Evolutionary conservation across 73 alveolate genomes (phyloP).

Genomic region (Paramecium caudatum): DNA sequence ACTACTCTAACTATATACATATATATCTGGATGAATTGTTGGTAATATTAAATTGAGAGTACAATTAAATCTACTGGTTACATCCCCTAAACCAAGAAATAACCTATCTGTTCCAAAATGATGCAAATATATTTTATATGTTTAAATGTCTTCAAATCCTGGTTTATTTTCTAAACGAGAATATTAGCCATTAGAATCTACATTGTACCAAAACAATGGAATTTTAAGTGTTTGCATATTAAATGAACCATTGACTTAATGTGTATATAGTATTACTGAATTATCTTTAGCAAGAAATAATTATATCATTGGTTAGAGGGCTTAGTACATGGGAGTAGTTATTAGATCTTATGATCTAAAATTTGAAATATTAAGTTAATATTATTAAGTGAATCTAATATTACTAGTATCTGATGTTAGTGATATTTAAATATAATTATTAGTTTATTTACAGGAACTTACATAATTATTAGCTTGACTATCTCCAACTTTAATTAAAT

Average conservation of each 20-base stretch:
- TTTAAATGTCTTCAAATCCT: neutral
- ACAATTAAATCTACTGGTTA: conserved; percentile 27
- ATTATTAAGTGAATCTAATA: conserved; percentile 1
- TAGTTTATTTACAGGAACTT: neutral
- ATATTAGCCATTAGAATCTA: neutral
- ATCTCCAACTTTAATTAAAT: conserved; percentile 23
- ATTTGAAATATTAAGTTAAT: neutral
- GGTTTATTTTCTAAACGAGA: neutral
- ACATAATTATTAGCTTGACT: conserved; percentile 3
- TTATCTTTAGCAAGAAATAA: neutral
- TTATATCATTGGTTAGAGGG: neutral
- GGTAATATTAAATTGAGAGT: conserved; percentile 18
- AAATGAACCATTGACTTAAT: neutral
- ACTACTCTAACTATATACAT: conserved; percentile 2
- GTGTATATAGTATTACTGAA: neutral
- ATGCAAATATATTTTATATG: neutral
- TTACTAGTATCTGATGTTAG: conserved; percentile 31
- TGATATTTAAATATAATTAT: neutral
- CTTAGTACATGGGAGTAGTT: neutral
- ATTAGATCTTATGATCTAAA: conserved; percentile 28
- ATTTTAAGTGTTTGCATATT: neutral
- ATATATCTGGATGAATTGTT: neutral
- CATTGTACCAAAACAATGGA: conserved; percentile 10
- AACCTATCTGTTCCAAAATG: conserved; percentile 21
- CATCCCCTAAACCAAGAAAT: conserved; percentile 2